Base-by-base conservation (phyloP, 495 filamentous ascomycete species). In the Tuber borchii region DNA sequence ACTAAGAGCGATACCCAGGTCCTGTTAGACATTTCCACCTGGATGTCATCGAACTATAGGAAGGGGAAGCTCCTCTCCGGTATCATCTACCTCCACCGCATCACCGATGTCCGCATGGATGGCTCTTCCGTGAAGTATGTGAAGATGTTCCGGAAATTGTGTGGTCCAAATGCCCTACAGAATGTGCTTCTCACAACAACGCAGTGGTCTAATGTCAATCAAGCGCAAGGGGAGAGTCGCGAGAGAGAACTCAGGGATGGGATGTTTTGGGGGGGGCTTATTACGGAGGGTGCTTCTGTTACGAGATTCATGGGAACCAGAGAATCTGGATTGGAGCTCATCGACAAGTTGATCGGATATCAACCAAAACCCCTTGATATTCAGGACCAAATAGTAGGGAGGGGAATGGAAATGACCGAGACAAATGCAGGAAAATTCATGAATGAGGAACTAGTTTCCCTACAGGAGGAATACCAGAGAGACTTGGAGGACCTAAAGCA, bases 61-160 rank as follows among this genome's bases (percentile, higher is more conserved):
- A 65, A 80, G 10, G 78, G 73, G 0, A 77, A 74, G 9, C 72
- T 71, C 6, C 79, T 86, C 26, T 75, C 79, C 14, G 85, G 85
- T 6, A 84, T 86, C 56, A 81, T 86, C 16, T 86, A 88, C 74
- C 79, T 88, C 2, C 87, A 88, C 73, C 79, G 82, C 3, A 89
- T 88, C 73, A 82, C 71, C 3, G 83, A 88, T 39, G 61, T 71
- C 0, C 75, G 86, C 0, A 81, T 88, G 77, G 26, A 76, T 44
- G 85, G 85, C 0, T 84, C 86, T 0, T 83, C 85, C 16, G 77
- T 75, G 39, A 83, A 79, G 9, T 86, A 86, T 42, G 56, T 89
- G 0, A 46, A 42, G n/a, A 85, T 86, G 77, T 87, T 88, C 77
- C 77, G 83, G 22, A 79, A 84, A 69, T 73, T 88, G 0, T 86